Evolutionary conservation across 345 rosid genomes (phyloP), one percentile per base, ranked within the genome.

Genomic region (Acer campestre): DNA sequence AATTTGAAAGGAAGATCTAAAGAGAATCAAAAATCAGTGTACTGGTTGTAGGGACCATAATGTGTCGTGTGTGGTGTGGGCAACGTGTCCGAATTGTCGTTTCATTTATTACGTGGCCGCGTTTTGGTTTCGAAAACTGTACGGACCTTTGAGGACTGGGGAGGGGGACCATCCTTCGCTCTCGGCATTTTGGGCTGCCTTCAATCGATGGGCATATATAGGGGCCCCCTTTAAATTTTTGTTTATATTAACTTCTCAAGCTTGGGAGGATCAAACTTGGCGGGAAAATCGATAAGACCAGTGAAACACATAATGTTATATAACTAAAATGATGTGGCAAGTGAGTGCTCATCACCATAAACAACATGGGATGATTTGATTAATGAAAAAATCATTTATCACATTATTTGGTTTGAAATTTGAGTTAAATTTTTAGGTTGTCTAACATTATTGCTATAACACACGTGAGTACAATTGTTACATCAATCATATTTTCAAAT

Each of bases 21-120:
- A 14, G 55, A 20, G 35, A 29, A 49, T 48, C 70, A n/a, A 6
- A 38, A 11, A 2, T 35, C 48, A 22, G 51, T 18, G 62, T 12
- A 62, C 68, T 7, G 7, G 25, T 0, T 0, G 38, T 22, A 18
- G n/a, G 70, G 62, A 61, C 76, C 56, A 17, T 3, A 35, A 3
- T 31, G 46, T 42, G 10, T 23, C 38, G 2, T 8, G 25, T 18
- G 16, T 6, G 29, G 64, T 18, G 16, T 6, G 29, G 64, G 14
- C 7, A 48, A 51, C 55, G 53, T 68, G 82, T 35, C 55, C 73
- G 31, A 18, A 35, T 70, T 71, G 80, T 63, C 78, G 73, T 82
- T 73, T 73, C 85, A 67, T 71, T 71, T 66, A 70, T 40, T 75
- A 58, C 55, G 40, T 53, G 22, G 72, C 35, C 66, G 67, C 76